phyloP scores from a whole-genome alignment of 345 rosid species.

The Euphorbia pulcherrima region DNA sequence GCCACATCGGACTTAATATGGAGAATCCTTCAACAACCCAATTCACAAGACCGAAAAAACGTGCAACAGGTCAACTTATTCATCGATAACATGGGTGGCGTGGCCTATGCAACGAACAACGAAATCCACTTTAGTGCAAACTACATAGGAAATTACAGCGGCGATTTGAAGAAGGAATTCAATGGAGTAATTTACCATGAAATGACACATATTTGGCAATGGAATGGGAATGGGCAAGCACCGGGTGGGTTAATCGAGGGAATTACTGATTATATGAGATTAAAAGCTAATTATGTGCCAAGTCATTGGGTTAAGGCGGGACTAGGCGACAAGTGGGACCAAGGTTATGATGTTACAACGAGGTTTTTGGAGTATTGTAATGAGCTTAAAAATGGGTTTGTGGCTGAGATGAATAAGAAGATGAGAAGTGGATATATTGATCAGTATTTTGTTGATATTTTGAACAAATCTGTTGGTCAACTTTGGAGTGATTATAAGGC shows the following conservation, averaged over 20 bases:
- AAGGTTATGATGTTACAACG: conserved; percentile 65
- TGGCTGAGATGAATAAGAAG: conserved; percentile 58
- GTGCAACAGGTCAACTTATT: conserved; percentile 20
- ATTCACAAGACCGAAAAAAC: conserved; percentile 11
- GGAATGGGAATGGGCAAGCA: conserved; percentile 51
- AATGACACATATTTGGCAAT: conserved; percentile 66
- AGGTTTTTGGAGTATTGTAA: conserved; percentile 64
- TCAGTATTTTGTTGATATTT: conserved; percentile 45
- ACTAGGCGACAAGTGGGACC: conserved; percentile 58
- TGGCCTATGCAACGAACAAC: conserved; percentile 17
- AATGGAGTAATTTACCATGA: conserved; percentile 64
- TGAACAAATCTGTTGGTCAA: conserved; percentile 60
- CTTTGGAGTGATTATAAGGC: conserved; percentile 72
- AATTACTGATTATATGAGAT: conserved; percentile 63
- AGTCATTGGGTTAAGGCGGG: conserved; percentile 63
- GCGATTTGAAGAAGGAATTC: conserved; percentile 45
- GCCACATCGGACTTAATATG: conserved; percentile 27
- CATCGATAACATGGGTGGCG: conserved; percentile 26
- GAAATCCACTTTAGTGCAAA: conserved; percentile 23
- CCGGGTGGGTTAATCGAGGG: conserved; percentile 59
- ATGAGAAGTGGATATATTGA: conserved; percentile 51
- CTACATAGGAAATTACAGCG: conserved; percentile 25
- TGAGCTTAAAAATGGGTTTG: conserved; percentile 49
- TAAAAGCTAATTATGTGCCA: conserved; percentile 46
- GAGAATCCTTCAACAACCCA: conserved; percentile 21